A percentile compares a stretch with the other conserved stretches of the same genome.
phyloP scores from a whole-genome alignment of 495 filamentous ascomycete genomes.

The Cetradonia linearis region DNA sequence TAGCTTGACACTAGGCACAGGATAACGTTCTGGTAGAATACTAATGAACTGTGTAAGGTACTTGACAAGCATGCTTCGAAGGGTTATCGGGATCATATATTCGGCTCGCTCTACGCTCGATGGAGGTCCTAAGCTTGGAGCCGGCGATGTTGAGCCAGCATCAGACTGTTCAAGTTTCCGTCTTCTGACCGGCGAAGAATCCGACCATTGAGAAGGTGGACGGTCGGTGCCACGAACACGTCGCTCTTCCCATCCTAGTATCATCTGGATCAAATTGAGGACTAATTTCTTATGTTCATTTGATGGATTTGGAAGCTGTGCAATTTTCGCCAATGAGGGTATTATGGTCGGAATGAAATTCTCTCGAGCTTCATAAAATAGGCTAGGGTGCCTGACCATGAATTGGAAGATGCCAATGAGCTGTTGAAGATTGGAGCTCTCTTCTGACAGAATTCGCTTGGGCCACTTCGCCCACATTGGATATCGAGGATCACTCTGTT shows the following conservation, averaged over 20 bases:
- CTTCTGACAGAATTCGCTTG: constrained; percentile 82
- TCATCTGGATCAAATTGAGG: constrained; percentile 76
- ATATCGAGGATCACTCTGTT: constrained; percentile 45
- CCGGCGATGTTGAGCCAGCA: constrained; percentile 30
- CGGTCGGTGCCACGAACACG: constrained; percentile 47
- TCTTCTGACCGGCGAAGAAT: constrained; percentile 67
- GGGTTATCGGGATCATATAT: constrained; percentile 54
- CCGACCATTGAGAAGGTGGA: constrained; percentile 40
- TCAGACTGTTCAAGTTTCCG: constrained; percentile 56
- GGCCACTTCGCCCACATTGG: constrained; percentile 86
- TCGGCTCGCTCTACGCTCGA: constrained; percentile 48
- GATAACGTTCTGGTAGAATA: constrained; percentile 72
- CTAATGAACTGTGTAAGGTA: constrained; percentile 93
- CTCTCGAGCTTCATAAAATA: constrained; percentile 92
- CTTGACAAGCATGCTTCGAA: constrained; percentile 70
- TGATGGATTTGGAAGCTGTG: constrained; percentile 70
- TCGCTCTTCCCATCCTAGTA: constrained; percentile 87
- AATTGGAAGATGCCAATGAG: constrained; percentile 97
- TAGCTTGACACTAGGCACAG: constrained; percentile 55
- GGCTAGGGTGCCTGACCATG: constrained; percentile 77
- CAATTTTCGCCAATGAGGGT: constrained; percentile 77
- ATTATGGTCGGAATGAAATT: constrained; percentile 84
- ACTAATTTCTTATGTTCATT: constrained; percentile 90
- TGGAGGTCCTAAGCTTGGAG: constrained; percentile 40
- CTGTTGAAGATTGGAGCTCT: constrained; percentile 93